Conservation (phyloP, 2,329 filamentous ascomycete genomes). For the Trichoderma sp. region DNA sequence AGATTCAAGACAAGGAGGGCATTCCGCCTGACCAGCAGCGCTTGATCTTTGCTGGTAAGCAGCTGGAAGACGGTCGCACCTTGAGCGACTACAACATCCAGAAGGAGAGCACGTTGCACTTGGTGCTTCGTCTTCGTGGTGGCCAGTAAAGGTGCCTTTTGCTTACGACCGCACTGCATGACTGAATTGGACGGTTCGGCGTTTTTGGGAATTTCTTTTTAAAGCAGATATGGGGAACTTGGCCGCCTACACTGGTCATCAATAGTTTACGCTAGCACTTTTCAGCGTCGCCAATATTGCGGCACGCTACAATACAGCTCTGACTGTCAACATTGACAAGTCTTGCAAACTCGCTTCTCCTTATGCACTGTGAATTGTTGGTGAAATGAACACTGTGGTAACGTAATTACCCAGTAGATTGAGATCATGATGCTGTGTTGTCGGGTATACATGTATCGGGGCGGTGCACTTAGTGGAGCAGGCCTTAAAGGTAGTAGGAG, state of each 20-base stretch:
- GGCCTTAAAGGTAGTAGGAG: no score
- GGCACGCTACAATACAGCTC: slow-evolving; percentile 12
- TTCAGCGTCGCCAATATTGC: background rate
- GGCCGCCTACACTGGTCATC: slow-evolving; percentile 1
- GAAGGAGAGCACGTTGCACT: slow-evolving; percentile 83
- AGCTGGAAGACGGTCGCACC: slow-evolving; percentile 90
- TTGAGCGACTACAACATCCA: slow-evolving; percentile 94
- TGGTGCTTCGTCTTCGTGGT: slow-evolving; percentile 87
- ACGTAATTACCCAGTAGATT: background rate
- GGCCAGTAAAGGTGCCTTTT: slow-evolving; percentile 45
- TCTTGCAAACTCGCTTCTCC: background rate
- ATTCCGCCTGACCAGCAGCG: slow-evolving; percentile 96
- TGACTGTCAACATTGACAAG: slow-evolving; percentile 44
- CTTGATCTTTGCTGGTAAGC: slow-evolving; percentile 93
- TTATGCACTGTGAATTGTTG: background rate
- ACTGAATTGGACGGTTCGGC: slow-evolving; percentile 1
- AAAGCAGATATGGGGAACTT: slow-evolving; percentile 14
- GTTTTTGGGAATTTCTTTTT: slow-evolving; percentile 5
- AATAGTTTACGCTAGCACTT: slow-evolving; percentile 11
- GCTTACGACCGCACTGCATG: slow-evolving; percentile 15
- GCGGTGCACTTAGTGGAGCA: background rate
- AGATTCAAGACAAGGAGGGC: slow-evolving; percentile 98
- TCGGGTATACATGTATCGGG: background rate
- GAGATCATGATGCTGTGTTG: background rate
- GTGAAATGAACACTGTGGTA: background rate